These are phyloP conservation scores for Malassezia sp. DNA, from an alignment of 1,284 basidiomycete species.

Conservation along the genomic window DNA sequence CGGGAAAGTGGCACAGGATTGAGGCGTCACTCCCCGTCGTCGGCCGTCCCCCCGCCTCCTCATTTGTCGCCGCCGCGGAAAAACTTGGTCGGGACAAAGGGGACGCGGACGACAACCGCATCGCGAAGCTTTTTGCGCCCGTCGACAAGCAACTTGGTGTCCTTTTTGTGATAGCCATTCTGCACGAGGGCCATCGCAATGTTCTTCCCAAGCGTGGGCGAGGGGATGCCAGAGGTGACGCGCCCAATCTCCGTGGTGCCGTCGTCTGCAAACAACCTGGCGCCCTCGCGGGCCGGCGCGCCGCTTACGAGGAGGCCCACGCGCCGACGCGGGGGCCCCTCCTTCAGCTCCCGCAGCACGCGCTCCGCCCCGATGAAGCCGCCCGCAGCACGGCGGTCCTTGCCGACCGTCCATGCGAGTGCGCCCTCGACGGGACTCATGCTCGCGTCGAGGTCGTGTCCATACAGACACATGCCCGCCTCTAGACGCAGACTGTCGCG, in stretches of 20 bases:
- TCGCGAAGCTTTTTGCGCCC: conserved; percentile 63
- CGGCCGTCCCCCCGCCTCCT: no score
- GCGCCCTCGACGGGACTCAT: conserved; percentile 76
- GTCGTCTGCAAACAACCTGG: conserved; percentile 61
- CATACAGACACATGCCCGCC: conserved; percentile 96
- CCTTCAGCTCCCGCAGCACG: conserved; percentile 69
- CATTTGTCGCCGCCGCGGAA: conserved; percentile 29
- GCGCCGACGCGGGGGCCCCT: conserved; percentile 61
- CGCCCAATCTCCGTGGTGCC: conserved; percentile 49
- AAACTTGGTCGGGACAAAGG: conserved; percentile 55
- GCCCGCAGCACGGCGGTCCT: conserved; percentile 59
- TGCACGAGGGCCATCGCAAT: conserved; percentile 89
- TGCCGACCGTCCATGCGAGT: conserved; percentile 83
- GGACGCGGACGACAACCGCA: conserved; percentile 65
- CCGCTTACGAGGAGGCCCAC: conserved; percentile 71
- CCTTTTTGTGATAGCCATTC: conserved; percentile 75
- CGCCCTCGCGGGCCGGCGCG: conserved; percentile 78
- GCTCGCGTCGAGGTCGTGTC: conserved; percentile 77
- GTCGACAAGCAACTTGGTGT: conserved; percentile 66
- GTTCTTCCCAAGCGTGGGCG: conserved; percentile 76
- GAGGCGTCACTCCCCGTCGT: no score
- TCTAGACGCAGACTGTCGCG: conserved; percentile 86
- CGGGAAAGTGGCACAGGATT: not conserved
- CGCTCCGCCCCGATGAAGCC: conserved; percentile 72
- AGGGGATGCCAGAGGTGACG: conserved; percentile 90